A percentile compares a stretch with the other conserved stretches of the same genome.
phyloP scores from a whole-genome alignment of 148 eudicot species.

The Linanthus parryae region DNA sequence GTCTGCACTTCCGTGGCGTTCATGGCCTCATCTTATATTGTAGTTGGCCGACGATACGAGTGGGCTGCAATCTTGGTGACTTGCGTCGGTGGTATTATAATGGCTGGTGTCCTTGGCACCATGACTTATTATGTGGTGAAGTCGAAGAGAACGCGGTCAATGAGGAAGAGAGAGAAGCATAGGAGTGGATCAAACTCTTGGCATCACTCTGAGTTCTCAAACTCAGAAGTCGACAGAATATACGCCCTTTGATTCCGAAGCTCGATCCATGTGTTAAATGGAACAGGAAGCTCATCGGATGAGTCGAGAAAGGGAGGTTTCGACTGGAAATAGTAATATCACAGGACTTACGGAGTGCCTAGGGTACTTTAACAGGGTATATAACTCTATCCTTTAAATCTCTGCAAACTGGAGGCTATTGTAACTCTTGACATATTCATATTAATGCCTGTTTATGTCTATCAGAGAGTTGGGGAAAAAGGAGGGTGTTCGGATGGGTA shows the following conservation, averaged over 20 bases:
- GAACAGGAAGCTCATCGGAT: too few relatives aligned
- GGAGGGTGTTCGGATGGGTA: too few relatives aligned
- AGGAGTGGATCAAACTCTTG: conserved; percentile 61
- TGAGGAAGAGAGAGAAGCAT: conserved; percentile 48
- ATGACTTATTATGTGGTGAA: conserved; percentile 69
- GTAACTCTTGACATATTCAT: too few relatives aligned
- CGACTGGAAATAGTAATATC: too few relatives aligned
- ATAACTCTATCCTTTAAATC: too few relatives aligned
- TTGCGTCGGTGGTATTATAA: conserved; percentile 56
- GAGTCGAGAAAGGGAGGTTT: too few relatives aligned
- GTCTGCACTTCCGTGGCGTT: conserved; percentile 76
- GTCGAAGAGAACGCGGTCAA: conserved; percentile 46
- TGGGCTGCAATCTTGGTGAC: conserved; percentile 76
- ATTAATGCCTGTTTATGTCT: too few relatives aligned
- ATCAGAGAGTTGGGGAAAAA: too few relatives aligned
- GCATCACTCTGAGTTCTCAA: conserved; percentile 52
- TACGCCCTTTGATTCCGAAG: conserved; percentile 67
- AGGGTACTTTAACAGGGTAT: too few relatives aligned
- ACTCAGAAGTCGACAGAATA: conserved; percentile 63
- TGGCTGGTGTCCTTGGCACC: conserved; percentile 74
- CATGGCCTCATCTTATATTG: conserved; percentile 79
- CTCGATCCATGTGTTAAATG: too few relatives aligned
- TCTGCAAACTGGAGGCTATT: too few relatives aligned
- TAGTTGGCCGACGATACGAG: conserved; percentile 39
- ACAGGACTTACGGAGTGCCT: too few relatives aligned